Evolutionary conservation across 2,329 filamentous ascomycete genomes (phyloP), one percentile per base, ranked within the genome.

Genomic region (Ascochyta lentis): DNA sequence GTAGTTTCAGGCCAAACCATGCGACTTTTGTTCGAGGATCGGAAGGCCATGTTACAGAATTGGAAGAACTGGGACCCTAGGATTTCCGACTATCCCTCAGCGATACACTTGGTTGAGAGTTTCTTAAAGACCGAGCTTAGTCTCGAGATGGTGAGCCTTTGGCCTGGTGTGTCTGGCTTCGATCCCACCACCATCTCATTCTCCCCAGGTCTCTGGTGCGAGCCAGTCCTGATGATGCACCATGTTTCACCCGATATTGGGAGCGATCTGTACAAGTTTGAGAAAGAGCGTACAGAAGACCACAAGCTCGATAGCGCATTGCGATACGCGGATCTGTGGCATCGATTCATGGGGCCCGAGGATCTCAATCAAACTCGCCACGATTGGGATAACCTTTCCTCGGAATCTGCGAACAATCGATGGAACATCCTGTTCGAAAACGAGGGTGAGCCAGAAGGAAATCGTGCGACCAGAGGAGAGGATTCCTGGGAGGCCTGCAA

Each of bases 1-100:
- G 73, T 81, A 26, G 62, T 86, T 26, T 85, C 83, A 0, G 76
- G 78, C 3, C 72, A 79, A 4, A 82, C 81, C 3, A 76, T 85
- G 73, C 71, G 76, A 46, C 75, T 78, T 9, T 51, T 74, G 12
- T 59, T 72, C 37, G 67, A 70, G 4, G 76, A 80, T 33, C 82
- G 81, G 53, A 62, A 65, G 16, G 67, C 71, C 1, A 74, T 80
- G 45, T 67, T 78, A 1, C 64, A 75, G 16, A 76, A 76, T 27
- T 77, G 81, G 64, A 76, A 83, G 56, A 76, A 77, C 29, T 77
- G 81, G 65, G 77, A 83, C 54, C 67, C 75, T 1, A 78, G 76
- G 53, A 83, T 82, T 0, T 71, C 70, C n/a, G 58, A 65, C 29
- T 78, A 83, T 59, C 80, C 78, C 74, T 81, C 81, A 0, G 81